These are phyloP conservation scores for Psilocybe sp. DNA, from an alignment of 768 basidiomycete genomes.

Conservation along the genomic window DNA sequence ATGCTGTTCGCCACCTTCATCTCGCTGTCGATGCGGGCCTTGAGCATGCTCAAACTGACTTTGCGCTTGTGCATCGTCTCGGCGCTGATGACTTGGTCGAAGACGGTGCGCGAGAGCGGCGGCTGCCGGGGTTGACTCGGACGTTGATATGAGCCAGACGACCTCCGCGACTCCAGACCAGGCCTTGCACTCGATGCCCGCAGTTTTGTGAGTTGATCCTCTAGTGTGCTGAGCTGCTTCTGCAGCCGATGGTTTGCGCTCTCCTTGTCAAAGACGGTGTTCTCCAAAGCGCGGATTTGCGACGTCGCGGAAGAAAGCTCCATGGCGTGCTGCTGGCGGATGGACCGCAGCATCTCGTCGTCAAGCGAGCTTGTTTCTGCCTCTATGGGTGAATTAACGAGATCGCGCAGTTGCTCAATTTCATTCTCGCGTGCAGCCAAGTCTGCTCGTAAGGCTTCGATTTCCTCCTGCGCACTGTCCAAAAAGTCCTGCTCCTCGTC, in stretches of 20 bases:
- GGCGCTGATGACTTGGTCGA: slow-evolving; percentile 68
- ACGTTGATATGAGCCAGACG: slow-evolving; percentile 36
- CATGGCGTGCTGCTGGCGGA: slow-evolving; percentile 74
- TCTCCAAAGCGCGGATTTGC: slow-evolving; percentile 75
- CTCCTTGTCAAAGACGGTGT: slow-evolving; percentile 69
- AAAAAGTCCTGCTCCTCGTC: slow-evolving; percentile 67
- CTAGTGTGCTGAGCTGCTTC: slow-evolving; percentile 60
- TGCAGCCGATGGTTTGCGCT: slow-evolving; percentile 64
- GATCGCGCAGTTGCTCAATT: slow-evolving; percentile 54
- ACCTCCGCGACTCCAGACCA: slow-evolving; percentile 40
- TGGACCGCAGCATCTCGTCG: slow-evolving; percentile 68
- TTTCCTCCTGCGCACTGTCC: slow-evolving; percentile 61
- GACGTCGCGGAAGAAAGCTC: slow-evolving; percentile 81
- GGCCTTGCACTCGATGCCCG: slow-evolving; percentile 37
- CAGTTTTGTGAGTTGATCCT: slow-evolving; percentile 58
- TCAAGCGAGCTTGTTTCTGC: slow-evolving; percentile 55
- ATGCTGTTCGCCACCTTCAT: slow-evolving; percentile 32
- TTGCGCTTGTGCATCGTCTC: slow-evolving; percentile 81
- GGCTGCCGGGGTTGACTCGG: slow-evolving; percentile 34
- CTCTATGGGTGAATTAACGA: slow-evolving; percentile 37
- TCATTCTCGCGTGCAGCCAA: slow-evolving; percentile 64
- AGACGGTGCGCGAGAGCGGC: slow-evolving; percentile 51
- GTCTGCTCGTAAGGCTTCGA: slow-evolving; percentile 67
- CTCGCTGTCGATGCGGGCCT: slow-evolving; percentile 87
- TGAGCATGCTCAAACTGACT: slow-evolving; percentile 85